Evolutionary conservation across 768 basidiomycete genomes (phyloP), one percentile per base, ranked within the genome.

Genomic region (Kwoniella pini): DNA sequence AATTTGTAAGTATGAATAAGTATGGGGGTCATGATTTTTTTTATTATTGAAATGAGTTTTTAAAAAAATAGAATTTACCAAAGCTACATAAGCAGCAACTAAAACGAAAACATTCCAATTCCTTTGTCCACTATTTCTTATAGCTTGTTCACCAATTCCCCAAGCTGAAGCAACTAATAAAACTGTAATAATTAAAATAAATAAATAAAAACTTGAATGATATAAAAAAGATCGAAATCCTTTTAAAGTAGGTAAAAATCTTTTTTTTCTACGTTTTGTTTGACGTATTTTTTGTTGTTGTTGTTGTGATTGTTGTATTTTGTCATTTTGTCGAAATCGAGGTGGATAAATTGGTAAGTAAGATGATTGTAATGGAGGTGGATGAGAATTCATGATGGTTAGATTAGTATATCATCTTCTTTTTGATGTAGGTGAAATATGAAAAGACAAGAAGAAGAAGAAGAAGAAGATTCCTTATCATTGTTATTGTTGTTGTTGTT

Each of bases 81-180:
- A 49, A 21, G 62, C 65, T 12, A 68, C 57, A 63, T 72, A 73
- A 1, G 71, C 60, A 24, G 60, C 76, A 4, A 63, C 68, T 26
- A 77, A 51, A 42, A 77, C 67, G 31, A 77, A 69, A 30, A 77
- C 63, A 61, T 79, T 79, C 69, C 69, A 71, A n/a, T 55, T 61
- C 53, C 62, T 62, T 40, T 67, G 62, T 11, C 45, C 62, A 0
- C 66, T 65, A 17, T 52, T 70, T 28, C 66, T 45, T 45, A 62
- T 57, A 6, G 70, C 67, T 57, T 76, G 70, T 33, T 67, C 65
- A 9, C 69, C 71, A 21, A 76, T 46, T 17, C 72, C 68, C 57
- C 57, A 72, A 6, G 67, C 72, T 3, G 69, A 62, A 15, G 61
- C 69, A 3, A 68, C 64, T 21, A 72, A 55, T 21, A 72, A 48